phyloP scores from a whole-genome alignment of 202 grass and related monocot genomes.

The Eragrostis tef region DNA sequence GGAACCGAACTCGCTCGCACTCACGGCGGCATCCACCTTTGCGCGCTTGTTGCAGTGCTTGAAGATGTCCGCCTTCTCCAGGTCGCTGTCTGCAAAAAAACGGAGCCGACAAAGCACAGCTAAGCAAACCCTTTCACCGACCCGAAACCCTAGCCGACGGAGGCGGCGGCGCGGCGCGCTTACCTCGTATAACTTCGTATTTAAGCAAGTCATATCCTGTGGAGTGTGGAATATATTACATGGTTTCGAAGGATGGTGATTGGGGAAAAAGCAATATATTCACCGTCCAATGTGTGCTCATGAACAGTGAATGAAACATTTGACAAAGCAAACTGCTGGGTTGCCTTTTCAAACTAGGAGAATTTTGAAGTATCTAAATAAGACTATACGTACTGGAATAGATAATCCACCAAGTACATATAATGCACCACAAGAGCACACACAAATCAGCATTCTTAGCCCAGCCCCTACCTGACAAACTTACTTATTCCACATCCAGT shows the following conservation, averaged over 20 bases:
- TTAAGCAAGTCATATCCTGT: constrained; percentile 9
- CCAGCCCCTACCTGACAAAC: not conserved
- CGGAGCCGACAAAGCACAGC: constrained; percentile 18
- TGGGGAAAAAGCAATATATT: not conserved
- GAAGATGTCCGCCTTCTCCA: constrained; percentile 74
- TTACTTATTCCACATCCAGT: not conserved
- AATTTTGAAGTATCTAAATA: not conserved
- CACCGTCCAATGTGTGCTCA: constrained; percentile 15
- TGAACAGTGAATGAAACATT: not conserved
- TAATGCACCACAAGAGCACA: not conserved
- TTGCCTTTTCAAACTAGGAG: not conserved
- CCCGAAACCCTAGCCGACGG: constrained; percentile 34
- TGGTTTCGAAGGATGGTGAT: constrained; percentile 10
- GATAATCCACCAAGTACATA: not conserved
- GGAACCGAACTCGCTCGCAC: constrained; percentile 28
- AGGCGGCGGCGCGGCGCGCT: not conserved
- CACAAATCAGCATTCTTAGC: not conserved
- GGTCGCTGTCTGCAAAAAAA: constrained; percentile 60
- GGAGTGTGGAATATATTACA: not conserved
- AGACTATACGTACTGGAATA: not conserved
- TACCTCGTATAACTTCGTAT: too few relatives aligned
- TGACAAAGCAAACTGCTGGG: not conserved
- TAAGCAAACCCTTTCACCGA: not conserved
- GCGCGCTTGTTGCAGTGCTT: constrained; percentile 69
- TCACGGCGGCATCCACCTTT: constrained; percentile 50